Conservation (phyloP, 306 rosid genomes). For the Oxytropis ochrocephala region DNA sequence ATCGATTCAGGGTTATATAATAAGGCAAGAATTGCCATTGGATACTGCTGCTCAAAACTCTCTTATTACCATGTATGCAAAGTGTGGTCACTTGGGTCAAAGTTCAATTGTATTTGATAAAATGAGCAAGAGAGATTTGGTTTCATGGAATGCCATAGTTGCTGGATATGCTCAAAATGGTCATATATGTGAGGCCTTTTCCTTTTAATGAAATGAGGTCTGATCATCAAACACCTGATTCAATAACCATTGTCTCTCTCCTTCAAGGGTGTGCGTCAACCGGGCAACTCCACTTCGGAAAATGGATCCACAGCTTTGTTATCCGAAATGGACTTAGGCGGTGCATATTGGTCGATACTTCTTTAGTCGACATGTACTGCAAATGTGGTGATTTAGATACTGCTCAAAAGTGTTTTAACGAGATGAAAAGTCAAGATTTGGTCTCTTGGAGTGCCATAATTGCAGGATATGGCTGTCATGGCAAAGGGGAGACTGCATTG, state of each 20-base stretch:
- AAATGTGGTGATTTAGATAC: constrained; percentile 63
- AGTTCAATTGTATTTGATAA: constrained; percentile 43
- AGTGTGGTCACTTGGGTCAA: constrained; percentile 51
- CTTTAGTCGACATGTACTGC: constrained; percentile 76
- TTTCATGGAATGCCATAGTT: constrained; percentile 74
- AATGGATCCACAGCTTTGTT: constrained; percentile 52
- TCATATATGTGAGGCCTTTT: constrained; percentile 35
- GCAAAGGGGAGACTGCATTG: constrained; percentile 57
- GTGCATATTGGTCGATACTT: constrained; percentile 61
- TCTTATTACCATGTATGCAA: constrained; percentile 72
- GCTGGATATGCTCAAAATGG: constrained; percentile 69
- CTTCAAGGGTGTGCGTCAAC: constrained; percentile 72
- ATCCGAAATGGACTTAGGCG: constrained; percentile 46
- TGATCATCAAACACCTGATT: constrained; percentile 52
- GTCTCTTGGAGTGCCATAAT: constrained; percentile 77
- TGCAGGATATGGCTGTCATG: constrained; percentile 67
- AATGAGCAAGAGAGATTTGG: constrained; percentile 54
- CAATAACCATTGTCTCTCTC: constrained; percentile 60
- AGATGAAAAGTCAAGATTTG: constrained; percentile 45
- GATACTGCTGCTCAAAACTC: constrained; percentile 64
- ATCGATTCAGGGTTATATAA: constrained; percentile 49
- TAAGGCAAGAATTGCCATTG: constrained; percentile 43
- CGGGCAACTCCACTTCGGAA: constrained; percentile 61
- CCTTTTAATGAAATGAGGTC: constrained; percentile 49
- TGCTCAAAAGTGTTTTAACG: constrained; percentile 58